Evolutionary conservation across 1,284 basidiomycete species (phyloP), one percentile per base, ranked within the genome.

Genomic region (Moniliella sp.): DNA sequence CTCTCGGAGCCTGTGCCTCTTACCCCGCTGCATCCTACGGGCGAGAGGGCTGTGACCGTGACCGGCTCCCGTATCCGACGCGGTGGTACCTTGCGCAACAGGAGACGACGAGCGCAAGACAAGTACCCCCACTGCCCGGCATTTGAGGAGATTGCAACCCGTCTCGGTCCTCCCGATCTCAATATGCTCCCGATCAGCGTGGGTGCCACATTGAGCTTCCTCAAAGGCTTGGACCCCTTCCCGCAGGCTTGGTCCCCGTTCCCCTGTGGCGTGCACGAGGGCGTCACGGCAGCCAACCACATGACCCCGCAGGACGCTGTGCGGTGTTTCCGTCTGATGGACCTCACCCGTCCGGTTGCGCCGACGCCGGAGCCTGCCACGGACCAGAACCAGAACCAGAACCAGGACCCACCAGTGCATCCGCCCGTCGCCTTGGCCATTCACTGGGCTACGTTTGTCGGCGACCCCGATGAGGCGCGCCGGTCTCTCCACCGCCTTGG

Each of bases 141-240:
- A 2, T 57, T 57, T 28, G 30, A 30, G 8, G 43, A 56, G 25
- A 45, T 56, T 19, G 30, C 40, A 4, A 13, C 27, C 8, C 35
- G 40, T 2, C 27, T 56, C 3, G 52, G 50, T 11, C 14, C 23
- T n/a, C 48, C 55, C 4, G 33, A 45, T 10, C 27, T 40, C 4
- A 39, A 54, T 14, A 39, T 57, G 36, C 43, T 57, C 3, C 55
- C 55, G 15, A 45, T 57, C 33, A 42, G 43, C n/a, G 52, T 57
- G 2, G 55, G 55, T 12, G 53, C 55, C 4, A 55, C 55, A 15
- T 43, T 52, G 31, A 47, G 45, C 1, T 57, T 50, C 23, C 12
- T 57, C 3, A 48, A 53, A 11, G 44, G 42, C 3, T 56, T 49
- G 30, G 41, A 56, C 7, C 46, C 43, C 2, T 31, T 55, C 5